Conservation (phyloP, 306 rosid genomes). For the Cyclanthera cordifolia region DNA sequence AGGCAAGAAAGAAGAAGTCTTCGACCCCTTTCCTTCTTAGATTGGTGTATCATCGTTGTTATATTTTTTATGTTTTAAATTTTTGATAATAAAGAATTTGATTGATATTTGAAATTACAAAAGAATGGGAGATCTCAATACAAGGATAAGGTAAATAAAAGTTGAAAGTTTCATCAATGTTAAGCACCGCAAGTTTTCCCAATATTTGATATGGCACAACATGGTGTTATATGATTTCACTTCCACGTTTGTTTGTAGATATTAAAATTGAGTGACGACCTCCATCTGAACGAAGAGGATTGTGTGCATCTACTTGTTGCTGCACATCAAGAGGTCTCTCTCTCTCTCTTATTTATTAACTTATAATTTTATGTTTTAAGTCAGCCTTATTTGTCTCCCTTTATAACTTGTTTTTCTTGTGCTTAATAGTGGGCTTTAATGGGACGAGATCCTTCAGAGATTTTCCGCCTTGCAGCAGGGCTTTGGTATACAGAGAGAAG, state of each 20-base stretch:
- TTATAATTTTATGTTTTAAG: background rate
- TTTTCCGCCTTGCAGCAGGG: conserved; percentile 76
- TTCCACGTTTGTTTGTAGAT: conserved; percentile 39
- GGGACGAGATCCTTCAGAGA: conserved; percentile 80
- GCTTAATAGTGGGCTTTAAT: conserved; percentile 67
- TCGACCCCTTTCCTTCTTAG: no score
- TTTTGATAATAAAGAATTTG: background rate
- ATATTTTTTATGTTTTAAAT: background rate
- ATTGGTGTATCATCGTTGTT: background rate
- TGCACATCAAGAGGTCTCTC: conserved; percentile 75
- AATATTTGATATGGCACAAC: background rate
- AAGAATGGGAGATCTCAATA: no score
- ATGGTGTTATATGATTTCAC: conserved; percentile 4
- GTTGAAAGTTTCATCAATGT: background rate
- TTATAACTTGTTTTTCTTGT: background rate
- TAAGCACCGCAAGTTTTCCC: background rate
- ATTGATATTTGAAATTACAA: no score
- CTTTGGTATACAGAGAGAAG: conserved; percentile 97
- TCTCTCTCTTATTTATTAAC: conserved; percentile 6
- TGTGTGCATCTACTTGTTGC: conserved; percentile 72
- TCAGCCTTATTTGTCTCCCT: background rate
- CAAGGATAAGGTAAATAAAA: no score
- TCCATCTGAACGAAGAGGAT: conserved; percentile 79
- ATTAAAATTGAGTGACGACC: conserved; percentile 84
- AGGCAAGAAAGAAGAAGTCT: background rate